Percentiles rank a stretch among this genome's conserved stretches.
Conservation (phyloP, 129 eudicot species). For the Artemisia annua region DNA sequence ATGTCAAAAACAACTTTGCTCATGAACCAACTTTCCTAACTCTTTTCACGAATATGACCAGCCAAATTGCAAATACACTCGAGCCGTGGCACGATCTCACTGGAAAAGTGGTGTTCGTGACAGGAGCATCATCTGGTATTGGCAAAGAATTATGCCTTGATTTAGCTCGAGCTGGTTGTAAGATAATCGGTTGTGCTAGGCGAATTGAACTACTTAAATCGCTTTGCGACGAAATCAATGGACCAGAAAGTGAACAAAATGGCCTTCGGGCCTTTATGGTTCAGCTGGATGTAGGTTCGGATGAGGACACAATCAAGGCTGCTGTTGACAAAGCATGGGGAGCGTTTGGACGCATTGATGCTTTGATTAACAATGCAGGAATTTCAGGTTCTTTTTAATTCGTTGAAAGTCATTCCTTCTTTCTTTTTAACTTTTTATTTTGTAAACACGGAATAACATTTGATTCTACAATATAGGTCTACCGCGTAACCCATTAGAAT, state of each 20-base stretch:
- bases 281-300: slow-evolving; percentile 44
- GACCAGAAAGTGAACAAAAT: neutral
- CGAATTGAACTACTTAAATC: slow-evolving; percentile 25
- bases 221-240: slow-evolving; percentile 36
- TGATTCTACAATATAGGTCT: slow-evolving; percentile 29
- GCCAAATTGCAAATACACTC: slow-evolving; percentile 16
- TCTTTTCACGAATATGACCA: slow-evolving; percentile 8
- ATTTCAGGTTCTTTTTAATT: slow-evolving; percentile 31
- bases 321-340: slow-evolving; percentile 50
- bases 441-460: neutral
- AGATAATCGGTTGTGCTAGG: slow-evolving; percentile 43
- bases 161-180: slow-evolving; percentile 47
- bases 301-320: slow-evolving; percentile 39
- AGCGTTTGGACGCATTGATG: slow-evolving; percentile 50
- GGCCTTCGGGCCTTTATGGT: slow-evolving; percentile 34
- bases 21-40: neutral
- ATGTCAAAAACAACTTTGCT: neutral
- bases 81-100: slow-evolving; percentile 46
- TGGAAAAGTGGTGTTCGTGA: slow-evolving; percentile 45
- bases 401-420: neutral
- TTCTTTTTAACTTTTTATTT: neutral
- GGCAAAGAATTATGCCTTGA: slow-evolving; percentile 44
- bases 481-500: slow-evolving; percentile 36
- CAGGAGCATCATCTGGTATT: slow-evolving; percentile 50
- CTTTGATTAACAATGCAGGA: slow-evolving; percentile 47